These are phyloP conservation scores for Aspergillus jensenii DNA, from an alignment of 2,329 filamentous ascomycete genomes.

Conservation along the genomic window DNA sequence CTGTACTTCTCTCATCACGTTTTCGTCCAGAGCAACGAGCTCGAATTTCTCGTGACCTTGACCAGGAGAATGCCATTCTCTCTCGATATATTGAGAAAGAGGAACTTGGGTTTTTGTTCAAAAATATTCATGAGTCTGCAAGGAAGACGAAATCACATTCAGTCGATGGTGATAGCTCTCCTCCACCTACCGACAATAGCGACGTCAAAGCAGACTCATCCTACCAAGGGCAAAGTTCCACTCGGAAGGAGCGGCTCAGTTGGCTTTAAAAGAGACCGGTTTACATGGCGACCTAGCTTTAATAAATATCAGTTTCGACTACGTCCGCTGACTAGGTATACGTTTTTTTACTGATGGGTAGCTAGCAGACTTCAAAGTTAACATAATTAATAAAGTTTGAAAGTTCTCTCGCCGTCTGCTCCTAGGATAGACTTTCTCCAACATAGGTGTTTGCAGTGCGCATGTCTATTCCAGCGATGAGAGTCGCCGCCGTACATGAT, in stretches of 20 bases:
- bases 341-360: not conserved
- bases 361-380: not conserved
- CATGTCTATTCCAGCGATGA: not conserved
- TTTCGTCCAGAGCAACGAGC: slow-evolving; percentile 65
- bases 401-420: not conserved
- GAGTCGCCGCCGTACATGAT: not conserved
- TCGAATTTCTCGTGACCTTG: slow-evolving; percentile 70
- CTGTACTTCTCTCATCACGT: slow-evolving; percentile 52
- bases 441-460: not conserved
- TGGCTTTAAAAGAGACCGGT: slow-evolving; percentile 14
- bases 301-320: not conserved
- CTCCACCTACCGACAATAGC: not conserved
- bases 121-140: slow-evolving; percentile 27
- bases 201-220: slow-evolving; percentile 1
- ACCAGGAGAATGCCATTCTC: slow-evolving; percentile 68
- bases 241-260: slow-evolving; percentile 14
- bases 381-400: not conserved
- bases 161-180: not conserved
- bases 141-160: slow-evolving; percentile 10
- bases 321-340: not conserved
- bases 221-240: not conserved
- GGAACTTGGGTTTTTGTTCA: slow-evolving; percentile 69
- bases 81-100: slow-evolving; percentile 65
- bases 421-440: not conserved
- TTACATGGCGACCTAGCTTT: not conserved